Conservation (phyloP, 257 asterid genomes). For the Echites panduratus region DNA sequence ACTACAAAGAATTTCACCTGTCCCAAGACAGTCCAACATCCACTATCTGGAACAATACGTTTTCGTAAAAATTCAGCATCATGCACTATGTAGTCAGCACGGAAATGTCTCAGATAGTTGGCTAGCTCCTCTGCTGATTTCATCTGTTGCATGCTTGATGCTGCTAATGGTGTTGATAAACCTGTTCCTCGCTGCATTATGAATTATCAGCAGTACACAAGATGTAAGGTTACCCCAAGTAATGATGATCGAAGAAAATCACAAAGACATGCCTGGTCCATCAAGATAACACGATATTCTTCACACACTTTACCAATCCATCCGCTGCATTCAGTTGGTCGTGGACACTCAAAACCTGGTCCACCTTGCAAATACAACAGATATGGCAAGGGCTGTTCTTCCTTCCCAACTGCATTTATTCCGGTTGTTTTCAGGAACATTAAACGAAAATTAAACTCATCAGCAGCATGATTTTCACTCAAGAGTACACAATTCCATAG, state of each 20-base stretch:
- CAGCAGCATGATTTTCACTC: background rate
- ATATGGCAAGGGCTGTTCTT: constrained; percentile 70
- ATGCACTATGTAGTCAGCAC: constrained; percentile 83
- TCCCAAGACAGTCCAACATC: constrained; percentile 92
- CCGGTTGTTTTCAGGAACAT: constrained; percentile 8
- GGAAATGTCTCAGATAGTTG: constrained; percentile 67
- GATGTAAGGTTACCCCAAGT: background rate
- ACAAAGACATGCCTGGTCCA: constrained; percentile 80
- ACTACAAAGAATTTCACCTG: constrained; percentile 49
- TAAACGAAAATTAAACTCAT: constrained; percentile 7
- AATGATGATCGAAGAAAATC: constrained; percentile 4
- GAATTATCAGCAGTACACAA: constrained; percentile 29
- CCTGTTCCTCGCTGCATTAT: constrained; percentile 91
- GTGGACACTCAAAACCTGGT: constrained; percentile 81
- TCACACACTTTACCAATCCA: constrained; percentile 95
- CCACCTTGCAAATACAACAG: constrained; percentile 90
- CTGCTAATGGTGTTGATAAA: constrained; percentile 69
- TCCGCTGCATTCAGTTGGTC: constrained; percentile 89
- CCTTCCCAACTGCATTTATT: constrained; percentile 75
- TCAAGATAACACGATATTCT: constrained; percentile 70
- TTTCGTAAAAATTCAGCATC: constrained; percentile 90
- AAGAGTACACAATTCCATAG: background rate
- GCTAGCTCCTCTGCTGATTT: constrained; percentile 58
- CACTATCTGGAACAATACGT: constrained; percentile 62
- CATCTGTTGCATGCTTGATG: constrained; percentile 82